phyloP scores from a whole-genome alignment of 805 yeast species.

The Lachancea sp. region DNA sequence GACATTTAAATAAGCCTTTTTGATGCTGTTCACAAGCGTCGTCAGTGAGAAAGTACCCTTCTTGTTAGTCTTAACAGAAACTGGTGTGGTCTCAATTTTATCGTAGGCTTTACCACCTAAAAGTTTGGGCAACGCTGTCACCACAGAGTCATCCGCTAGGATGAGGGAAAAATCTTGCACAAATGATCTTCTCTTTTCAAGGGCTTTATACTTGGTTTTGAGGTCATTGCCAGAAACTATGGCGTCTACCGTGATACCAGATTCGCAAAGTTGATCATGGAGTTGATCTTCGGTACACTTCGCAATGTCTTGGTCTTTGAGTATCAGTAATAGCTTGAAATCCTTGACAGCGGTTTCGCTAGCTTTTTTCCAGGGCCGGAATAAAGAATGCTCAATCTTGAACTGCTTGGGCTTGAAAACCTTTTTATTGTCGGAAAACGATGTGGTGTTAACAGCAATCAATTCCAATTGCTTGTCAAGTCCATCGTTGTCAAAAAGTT shows the following conservation, averaged over 20 bases:
- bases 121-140: slow-evolving; percentile 73
- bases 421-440: slow-evolving; percentile 46
- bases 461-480: slow-evolving; percentile 44
- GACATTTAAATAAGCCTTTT: slow-evolving; percentile 46
- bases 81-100: slow-evolving; percentile 55
- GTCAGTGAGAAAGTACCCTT: slow-evolving; percentile 36
- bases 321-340: slow-evolving; percentile 35
- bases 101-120: slow-evolving; percentile 84
- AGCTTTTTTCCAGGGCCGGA: slow-evolving; percentile 26
- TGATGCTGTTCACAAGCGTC: slow-evolving; percentile 53
- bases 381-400: slow-evolving; percentile 33
- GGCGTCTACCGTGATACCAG: slow-evolving; percentile 33
- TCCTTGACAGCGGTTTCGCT: slow-evolving; percentile 29
- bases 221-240: slow-evolving; percentile 69
- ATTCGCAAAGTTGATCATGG: slow-evolving; percentile 58
- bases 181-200: slow-evolving; percentile 77
- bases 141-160: slow-evolving; percentile 75
- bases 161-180: slow-evolving; percentile 64
- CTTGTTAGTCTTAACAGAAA: slow-evolving; percentile 48
- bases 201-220: slow-evolving; percentile 81
- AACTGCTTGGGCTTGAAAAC: slow-evolving; percentile 52
- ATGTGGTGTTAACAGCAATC: slow-evolving; percentile 59
- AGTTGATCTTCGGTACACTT: slow-evolving; percentile 41
- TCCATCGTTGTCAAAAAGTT: slow-evolving; percentile 50
- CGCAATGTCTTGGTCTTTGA: slow-evolving; percentile 37